A percentile compares a stretch with the other conserved stretches of the same genome.
phyloP scores from a whole-genome alignment of 2,329 filamentous ascomycete species.

The Arthrobotrys sphaeroides region DNA sequence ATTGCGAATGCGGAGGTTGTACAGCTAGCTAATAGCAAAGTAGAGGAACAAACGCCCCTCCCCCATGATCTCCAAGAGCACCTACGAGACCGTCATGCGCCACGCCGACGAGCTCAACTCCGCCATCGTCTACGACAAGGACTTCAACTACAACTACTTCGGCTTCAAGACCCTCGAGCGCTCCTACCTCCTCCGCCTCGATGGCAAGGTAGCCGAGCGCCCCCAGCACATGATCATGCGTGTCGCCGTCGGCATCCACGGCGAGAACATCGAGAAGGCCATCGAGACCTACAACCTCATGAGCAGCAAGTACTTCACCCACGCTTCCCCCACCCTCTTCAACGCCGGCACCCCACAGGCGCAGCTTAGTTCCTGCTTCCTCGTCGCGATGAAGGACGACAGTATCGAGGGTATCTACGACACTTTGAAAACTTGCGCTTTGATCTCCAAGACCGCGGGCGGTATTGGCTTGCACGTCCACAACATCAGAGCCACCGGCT shows the following conservation, averaged over 20 bases:
- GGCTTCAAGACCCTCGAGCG: slow-evolving; percentile 99
- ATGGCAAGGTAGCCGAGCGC: slow-evolving; percentile 95
- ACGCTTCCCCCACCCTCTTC: slow-evolving; percentile 97
- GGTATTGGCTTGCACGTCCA: slow-evolving; percentile 97
- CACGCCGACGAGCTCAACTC: slow-evolving; percentile 98
- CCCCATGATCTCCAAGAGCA: slow-evolving; percentile 93
- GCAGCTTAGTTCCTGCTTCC: slow-evolving; percentile 96
- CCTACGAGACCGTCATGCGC: slow-evolving; percentile 92
- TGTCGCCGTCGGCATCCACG: slow-evolving; percentile 96
- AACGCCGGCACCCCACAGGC: slow-evolving; percentile 94
- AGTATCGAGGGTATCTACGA: slow-evolving; percentile 99
- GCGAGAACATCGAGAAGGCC: slow-evolving; percentile 90
- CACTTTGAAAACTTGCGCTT: slow-evolving; percentile 97
- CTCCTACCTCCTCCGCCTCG: slow-evolving; percentile 93
- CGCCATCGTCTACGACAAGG: slow-evolving; percentile 97
- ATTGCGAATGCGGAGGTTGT: background rate
- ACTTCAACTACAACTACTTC: slow-evolving; percentile 99
- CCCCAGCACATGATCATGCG: slow-evolving; percentile 99
- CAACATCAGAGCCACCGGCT: slow-evolving; percentile 94
- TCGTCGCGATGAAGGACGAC: slow-evolving; percentile 99
- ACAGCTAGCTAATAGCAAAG: slow-evolving; percentile 1
- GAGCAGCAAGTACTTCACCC: slow-evolving; percentile 98
- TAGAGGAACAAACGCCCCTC: slow-evolving; percentile 79
- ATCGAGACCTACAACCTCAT: slow-evolving; percentile 99
- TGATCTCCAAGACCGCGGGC: slow-evolving; percentile 99